These are phyloP conservation scores for Xanthoceras sorbifolium DNA, from an alignment of 345 rosid genomes.

Conservation along the genomic window DNA sequence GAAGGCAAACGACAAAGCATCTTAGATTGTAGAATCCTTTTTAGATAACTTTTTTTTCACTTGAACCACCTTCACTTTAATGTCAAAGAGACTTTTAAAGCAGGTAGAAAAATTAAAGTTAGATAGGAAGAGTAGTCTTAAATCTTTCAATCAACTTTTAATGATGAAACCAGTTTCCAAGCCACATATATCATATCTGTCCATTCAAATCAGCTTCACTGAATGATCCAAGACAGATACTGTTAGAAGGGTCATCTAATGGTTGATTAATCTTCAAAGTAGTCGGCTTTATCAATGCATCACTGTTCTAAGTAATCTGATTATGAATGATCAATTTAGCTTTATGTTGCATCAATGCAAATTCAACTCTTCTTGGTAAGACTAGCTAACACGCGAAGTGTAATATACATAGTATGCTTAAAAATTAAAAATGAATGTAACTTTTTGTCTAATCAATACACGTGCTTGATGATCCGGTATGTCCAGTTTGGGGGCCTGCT, in stretches of 20 bases:
- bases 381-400: background rate
- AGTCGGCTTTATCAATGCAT: background rate
- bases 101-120: background rate
- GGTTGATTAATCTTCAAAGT: background rate
- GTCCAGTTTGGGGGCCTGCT: conserved; percentile 1
- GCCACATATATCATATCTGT: conserved; percentile 10
- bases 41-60: conserved; percentile 4
- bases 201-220: conserved; percentile 12
- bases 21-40: conserved; percentile 31
- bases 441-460: conserved; percentile 22
- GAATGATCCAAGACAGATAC: conserved; percentile 1
- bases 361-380: conserved; percentile 9
- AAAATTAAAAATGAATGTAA: conserved; percentile 2
- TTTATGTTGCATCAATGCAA: conserved; percentile 9
- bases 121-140: background rate
- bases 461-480: conserved; percentile 4
- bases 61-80: background rate
- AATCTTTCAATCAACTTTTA: background rate
- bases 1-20: conserved; percentile 25
- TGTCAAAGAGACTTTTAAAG: conserved; percentile 17
- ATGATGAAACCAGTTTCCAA: background rate
- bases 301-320: conserved; percentile 1
- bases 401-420: background rate
- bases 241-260: background rate
- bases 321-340: background rate